phyloP scores from a whole-genome alignment of 2,329 filamentous ascomycete genomes.

The Dothideomycetes sp. region DNA sequence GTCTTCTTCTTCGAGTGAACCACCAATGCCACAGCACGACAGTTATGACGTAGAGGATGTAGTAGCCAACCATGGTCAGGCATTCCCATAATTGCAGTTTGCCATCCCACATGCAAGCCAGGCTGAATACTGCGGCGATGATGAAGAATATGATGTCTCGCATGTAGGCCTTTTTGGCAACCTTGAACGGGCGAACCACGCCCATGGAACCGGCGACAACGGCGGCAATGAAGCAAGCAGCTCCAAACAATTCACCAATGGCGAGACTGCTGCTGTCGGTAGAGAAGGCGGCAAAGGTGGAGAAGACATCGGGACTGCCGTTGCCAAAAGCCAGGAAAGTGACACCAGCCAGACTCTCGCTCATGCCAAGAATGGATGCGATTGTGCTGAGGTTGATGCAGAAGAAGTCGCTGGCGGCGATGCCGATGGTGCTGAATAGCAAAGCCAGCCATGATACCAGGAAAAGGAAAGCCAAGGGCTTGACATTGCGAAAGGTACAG shows the following conservation, averaged over 20 bases:
- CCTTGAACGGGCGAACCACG: slow-evolving; percentile 85
- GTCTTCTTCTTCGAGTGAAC: slow-evolving; percentile 50
- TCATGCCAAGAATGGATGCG: slow-evolving; percentile 77
- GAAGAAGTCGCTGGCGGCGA: slow-evolving; percentile 96
- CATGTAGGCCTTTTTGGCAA: slow-evolving; percentile 80
- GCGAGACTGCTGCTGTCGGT: slow-evolving; percentile 96
- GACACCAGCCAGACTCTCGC: slow-evolving; percentile 90
- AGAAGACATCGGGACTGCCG: slow-evolving; percentile 95
- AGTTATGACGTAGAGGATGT: slow-evolving; percentile 75
- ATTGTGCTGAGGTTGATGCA: slow-evolving; percentile 95
- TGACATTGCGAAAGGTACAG: slow-evolving; percentile 57
- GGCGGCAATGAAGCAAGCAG: slow-evolving; percentile 89
- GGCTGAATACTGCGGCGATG: slow-evolving; percentile 72
- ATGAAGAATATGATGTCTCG: slow-evolving; percentile 91
- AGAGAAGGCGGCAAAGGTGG: slow-evolving; percentile 94
- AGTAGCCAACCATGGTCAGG: slow-evolving; percentile 79
- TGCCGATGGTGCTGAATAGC: slow-evolving; percentile 92
- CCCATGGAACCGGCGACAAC: slow-evolving; percentile 98
- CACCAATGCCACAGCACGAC: slow-evolving; percentile 93
- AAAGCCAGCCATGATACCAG: slow-evolving; percentile 75
- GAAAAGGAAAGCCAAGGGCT: slow-evolving; percentile 67
- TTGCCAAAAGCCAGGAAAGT: slow-evolving; percentile 96
- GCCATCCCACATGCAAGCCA: slow-evolving; percentile 79
- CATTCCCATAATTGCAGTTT: slow-evolving; percentile 82
- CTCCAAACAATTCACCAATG: slow-evolving; percentile 87